A percentile compares a stretch with the other conserved stretches of the same genome.
Conservation (phyloP, 2,329 filamentous ascomycete species). For the Aspergillus sp. region DNA sequence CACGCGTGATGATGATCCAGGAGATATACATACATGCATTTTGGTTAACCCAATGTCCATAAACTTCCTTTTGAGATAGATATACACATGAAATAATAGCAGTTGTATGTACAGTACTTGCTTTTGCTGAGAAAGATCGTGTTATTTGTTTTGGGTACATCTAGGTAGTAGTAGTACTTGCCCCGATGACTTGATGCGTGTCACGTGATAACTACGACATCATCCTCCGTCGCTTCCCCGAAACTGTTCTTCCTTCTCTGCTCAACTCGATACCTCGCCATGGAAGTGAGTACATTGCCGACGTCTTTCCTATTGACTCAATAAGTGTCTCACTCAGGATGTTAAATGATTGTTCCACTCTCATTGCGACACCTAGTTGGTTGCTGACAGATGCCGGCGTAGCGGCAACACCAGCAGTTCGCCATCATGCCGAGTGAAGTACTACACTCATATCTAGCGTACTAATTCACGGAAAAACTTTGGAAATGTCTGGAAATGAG, state of each 20-base stretch:
- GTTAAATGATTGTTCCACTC: neutral
- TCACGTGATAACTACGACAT: conserved; percentile 9
- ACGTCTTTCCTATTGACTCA: neutral
- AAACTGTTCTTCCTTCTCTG: neutral
- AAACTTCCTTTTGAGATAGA: neutral
- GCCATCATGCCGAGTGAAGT: neutral
- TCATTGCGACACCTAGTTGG: neutral
- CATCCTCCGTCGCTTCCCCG: conserved; percentile 12
- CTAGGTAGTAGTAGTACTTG: too few relatives aligned
- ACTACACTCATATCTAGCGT: neutral
- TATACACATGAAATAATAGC: neutral
- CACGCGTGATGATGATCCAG: neutral
- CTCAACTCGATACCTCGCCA: neutral
- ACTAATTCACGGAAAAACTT: neutral
- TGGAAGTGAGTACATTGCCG: neutral
- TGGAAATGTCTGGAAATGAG: conserved; percentile 25
- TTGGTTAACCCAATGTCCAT: neutral
- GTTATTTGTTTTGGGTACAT: too few relatives aligned
- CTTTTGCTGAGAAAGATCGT: too few relatives aligned
- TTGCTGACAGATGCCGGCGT: neutral
- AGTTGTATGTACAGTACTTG: neutral
- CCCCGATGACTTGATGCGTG: neutral
- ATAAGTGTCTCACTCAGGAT: neutral
- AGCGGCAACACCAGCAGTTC: neutral
- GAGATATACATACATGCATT: neutral